These are phyloP conservation scores for Pyrus betulifolia DNA, from an alignment of 306 rosid species.

Conservation along the genomic window DNA sequence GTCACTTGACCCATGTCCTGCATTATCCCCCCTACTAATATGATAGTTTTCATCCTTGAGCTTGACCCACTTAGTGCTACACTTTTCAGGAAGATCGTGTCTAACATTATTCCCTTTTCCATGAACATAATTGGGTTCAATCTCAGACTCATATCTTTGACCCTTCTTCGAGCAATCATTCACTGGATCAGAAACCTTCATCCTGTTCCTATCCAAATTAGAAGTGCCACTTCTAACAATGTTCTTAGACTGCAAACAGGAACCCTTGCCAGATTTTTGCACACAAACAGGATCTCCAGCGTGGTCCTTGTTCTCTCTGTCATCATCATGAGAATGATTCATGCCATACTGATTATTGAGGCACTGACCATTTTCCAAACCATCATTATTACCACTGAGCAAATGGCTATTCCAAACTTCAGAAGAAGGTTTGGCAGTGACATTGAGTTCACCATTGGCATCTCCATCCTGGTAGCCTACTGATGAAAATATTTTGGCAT, in stretches of 20 bases:
- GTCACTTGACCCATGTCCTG: slow-evolving; percentile 30
- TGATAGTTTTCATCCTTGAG: slow-evolving; percentile 24
- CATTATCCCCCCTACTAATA: slow-evolving; percentile 18
- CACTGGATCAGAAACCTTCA: slow-evolving; percentile 34
- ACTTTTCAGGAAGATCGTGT: slow-evolving; percentile 10
- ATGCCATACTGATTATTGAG: slow-evolving; percentile 15
- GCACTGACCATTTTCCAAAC: slow-evolving; percentile 20
- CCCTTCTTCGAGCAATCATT: slow-evolving; percentile 35
- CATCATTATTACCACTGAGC: slow-evolving; percentile 18
- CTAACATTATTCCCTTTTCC: slow-evolving; percentile 25
- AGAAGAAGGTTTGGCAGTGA: slow-evolving; percentile 25
- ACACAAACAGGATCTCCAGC: slow-evolving; percentile 20
- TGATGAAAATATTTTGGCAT: slow-evolving; percentile 28
- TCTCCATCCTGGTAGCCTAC: slow-evolving; percentile 22
- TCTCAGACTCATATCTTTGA: slow-evolving; percentile 25
- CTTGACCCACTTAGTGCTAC: slow-evolving; percentile 18
- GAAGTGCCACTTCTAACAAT: slow-evolving; percentile 26
- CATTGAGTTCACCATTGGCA: slow-evolving; percentile 26
- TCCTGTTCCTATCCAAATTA: slow-evolving; percentile 28
- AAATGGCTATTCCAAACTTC: slow-evolving; percentile 27
- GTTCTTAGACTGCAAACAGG: slow-evolving; percentile 29
- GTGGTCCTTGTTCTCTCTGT: slow-evolving; percentile 25
- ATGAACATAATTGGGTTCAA: slow-evolving; percentile 28
- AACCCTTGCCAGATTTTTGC: slow-evolving; percentile 33
- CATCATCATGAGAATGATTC: slow-evolving; percentile 13